Percentiles rank a stretch among this genome's conserved stretches.
Evolutionary conservation across 805 yeast genomes (phyloP).

Genomic region (Wickerhamiella vanderwaltii): DNA sequence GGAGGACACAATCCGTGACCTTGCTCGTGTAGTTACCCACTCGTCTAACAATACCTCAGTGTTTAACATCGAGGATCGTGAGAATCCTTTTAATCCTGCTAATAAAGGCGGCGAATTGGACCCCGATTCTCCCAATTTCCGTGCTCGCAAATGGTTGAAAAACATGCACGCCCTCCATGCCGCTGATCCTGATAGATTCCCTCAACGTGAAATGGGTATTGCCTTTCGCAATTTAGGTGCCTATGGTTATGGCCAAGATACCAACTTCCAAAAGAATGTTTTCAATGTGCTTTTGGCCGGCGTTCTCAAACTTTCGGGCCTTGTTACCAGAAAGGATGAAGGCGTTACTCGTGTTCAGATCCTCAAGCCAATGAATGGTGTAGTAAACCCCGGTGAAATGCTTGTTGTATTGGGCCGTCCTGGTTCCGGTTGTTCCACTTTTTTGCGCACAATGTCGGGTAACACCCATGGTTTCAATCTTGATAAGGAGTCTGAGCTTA

Average conservation of each 20-base stretch:
- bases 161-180: constrained; percentile 42
- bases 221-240: constrained; percentile 49
- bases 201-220: constrained; percentile 47
- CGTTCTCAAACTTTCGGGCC: constrained; percentile 20
- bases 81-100: constrained; percentile 21
- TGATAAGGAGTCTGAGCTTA: constrained; percentile 39
- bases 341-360: constrained; percentile 14
- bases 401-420: constrained; percentile 60
- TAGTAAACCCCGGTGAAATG: constrained; percentile 54
- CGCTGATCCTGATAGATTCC: constrained; percentile 49
- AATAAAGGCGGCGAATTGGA: constrained; percentile 38
- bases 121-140: constrained; percentile 46
- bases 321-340: constrained; percentile 5
- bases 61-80: constrained; percentile 1
- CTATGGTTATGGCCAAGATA: constrained; percentile 44
- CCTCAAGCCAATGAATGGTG: constrained; percentile 26
- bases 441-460: constrained; percentile 52
- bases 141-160: constrained; percentile 50
- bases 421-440: constrained; percentile 70
- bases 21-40: constrained; percentile 8
- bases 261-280: constrained; percentile 56
- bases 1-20: constrained; percentile 5
- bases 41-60: neutral
- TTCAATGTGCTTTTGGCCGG: constrained; percentile 30
- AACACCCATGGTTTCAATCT: constrained; percentile 37